Evolutionary conservation across 371 early-diverging fungal genomes (phyloP).

Genomic region (Mucor piriformis): DNA sequence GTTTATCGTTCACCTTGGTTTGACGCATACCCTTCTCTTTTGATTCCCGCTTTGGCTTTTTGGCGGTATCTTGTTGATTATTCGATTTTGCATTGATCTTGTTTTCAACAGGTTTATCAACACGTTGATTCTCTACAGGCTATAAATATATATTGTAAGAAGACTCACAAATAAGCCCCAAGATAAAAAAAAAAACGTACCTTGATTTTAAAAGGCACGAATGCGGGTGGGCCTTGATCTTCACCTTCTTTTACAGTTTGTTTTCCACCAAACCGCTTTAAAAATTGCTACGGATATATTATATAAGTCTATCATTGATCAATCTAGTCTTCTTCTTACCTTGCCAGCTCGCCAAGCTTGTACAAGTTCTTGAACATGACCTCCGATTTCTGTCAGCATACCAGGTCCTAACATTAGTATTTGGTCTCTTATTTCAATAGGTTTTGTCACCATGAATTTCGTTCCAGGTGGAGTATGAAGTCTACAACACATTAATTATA

Average conservation of each 20-base stretch:
- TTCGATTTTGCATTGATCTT: constrained; percentile 26
- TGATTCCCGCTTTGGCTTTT: too few species aligned
- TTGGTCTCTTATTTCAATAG: constrained; percentile 38
- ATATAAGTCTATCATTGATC: neutral
- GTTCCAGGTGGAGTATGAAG: constrained; percentile 50
- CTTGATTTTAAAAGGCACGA: constrained; percentile 49
- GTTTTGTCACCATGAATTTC: constrained; percentile 38
- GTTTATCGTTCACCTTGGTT: too few species aligned
- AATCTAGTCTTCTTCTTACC: too few species aligned
- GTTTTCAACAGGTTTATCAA: constrained; percentile 10
- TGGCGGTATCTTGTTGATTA: too few species aligned
- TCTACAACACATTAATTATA: too few species aligned
- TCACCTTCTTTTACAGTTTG: constrained; percentile 14
- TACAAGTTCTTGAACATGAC: constrained; percentile 46
- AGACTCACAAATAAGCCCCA: neutral
- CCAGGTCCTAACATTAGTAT: constrained; percentile 38
- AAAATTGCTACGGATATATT: constrained; percentile 33
- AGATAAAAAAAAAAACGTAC: neutral
- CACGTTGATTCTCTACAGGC: neutral
- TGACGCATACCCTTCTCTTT: too few species aligned
- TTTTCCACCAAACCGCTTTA: constrained; percentile 27
- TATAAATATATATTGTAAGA: neutral
- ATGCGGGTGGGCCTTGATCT: constrained; percentile 41
- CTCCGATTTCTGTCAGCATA: constrained; percentile 40
- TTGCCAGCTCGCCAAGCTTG: constrained; percentile 53